phyloP scores from a whole-genome alignment of 139 green algal species.

The Coccomyxa sp. region DNA sequence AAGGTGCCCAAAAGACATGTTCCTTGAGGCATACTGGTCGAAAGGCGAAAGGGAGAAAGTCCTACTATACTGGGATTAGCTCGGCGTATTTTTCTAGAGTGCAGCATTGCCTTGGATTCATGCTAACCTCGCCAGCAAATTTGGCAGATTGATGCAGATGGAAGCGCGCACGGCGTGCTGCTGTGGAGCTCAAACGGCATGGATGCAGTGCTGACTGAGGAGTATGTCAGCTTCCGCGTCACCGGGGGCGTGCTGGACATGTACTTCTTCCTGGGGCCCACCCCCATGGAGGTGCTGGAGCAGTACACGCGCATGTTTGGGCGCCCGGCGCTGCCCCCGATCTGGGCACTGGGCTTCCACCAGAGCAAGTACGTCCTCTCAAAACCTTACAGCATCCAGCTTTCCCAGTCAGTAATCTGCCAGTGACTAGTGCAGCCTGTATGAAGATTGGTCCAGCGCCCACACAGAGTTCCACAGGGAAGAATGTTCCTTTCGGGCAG shows the following conservation, averaged over 20 bases:
- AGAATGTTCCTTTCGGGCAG: no score
- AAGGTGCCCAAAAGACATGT: no score
- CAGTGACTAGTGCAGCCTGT: no score
- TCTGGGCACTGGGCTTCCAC: conserved; percentile 69
- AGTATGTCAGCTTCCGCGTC: conserved; percentile 39
- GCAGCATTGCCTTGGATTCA: no score
- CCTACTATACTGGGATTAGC: no score
- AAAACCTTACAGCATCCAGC: not conserved
- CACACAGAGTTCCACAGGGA: no score
- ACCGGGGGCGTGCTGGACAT: conserved; percentile 75
- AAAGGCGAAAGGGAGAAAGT: no score
- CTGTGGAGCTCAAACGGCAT: conserved; percentile 70
- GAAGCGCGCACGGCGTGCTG: conserved; percentile 51
- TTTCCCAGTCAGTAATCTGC: no score
- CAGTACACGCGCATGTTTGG: conserved; percentile 72
- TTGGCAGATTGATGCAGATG: conserved; percentile 44
- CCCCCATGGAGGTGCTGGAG: conserved; percentile 26
- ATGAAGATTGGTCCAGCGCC: no score
- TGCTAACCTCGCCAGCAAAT: no score
- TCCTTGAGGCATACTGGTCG: no score
- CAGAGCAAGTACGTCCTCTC: conserved; percentile 52
- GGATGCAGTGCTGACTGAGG: conserved; percentile 40
- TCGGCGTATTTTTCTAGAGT: no score
- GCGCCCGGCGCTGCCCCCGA: conserved; percentile 53
- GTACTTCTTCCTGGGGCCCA: conserved; percentile 56